Evolutionary conservation across 2,329 filamentous ascomycete genomes (phyloP), one percentile per base, ranked within the genome.

Genomic region (Cladosporium sp.): DNA sequence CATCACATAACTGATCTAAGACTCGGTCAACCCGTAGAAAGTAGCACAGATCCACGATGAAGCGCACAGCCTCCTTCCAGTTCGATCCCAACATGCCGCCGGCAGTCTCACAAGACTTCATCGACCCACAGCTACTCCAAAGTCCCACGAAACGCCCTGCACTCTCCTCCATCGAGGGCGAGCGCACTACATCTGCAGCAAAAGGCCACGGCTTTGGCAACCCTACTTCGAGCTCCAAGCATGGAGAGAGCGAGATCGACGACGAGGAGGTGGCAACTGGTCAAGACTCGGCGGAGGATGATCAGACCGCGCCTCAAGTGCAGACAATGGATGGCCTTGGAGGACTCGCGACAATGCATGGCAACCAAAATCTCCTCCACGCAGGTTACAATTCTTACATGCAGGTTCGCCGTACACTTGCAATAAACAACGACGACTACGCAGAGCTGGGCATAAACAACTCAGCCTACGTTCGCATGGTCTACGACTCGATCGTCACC

Each of bases 311-410:
- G 18, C 15, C 38, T 44, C 38, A 44, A 44, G 7, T n/a, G 28
- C 49, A 28, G 52, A 34, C 15, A 11, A 32, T 57, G 30, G 3
- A 7, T 21, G 30, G 10, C n/a, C 21, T 58, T 12, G 54, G 54
- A 58, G 12, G n/a, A n/a, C 54, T 58, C 54, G 14, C 30, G n/a
- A 36, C 30, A n/a, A 21, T 58, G 30, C 54, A 60, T 32, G 58
- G 38, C 12, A 7, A 47, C 10, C 14, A 2, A 6, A 10, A 8
- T 14, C 26, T 49, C 10, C 3, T 60, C 6, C 12, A 49, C 26
- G 58, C 38, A 24, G 58, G 58, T 7, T 21, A 21, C 11, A 4
- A 15, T 14, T 60, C 38, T 28, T 60, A 60, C 41, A 32, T 49
- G 24, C 14, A 21, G 15, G 1, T 11, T 8, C 58, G 58, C 26